Percentiles rank a stretch among this genome's conserved stretches.
phyloP scores from a whole-genome alignment of 768 basidiomycete species.

The Rhodotorula sphaerocarpa region DNA sequence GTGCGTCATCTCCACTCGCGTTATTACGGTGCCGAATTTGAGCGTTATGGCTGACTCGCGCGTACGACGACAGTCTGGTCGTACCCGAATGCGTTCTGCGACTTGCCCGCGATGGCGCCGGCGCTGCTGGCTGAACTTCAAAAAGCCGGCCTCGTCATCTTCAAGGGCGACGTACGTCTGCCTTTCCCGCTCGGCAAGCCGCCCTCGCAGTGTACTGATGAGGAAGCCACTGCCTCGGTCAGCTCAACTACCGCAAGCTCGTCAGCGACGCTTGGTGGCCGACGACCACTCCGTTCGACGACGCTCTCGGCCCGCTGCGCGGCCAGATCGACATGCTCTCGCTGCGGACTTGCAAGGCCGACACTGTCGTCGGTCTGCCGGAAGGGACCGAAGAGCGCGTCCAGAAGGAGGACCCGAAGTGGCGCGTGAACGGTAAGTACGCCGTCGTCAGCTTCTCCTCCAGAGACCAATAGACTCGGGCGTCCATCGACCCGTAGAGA shows the following conservation, averaged over 20 bases:
- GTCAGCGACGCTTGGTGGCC: slow-evolving; percentile 86
- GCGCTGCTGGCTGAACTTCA: slow-evolving; percentile 52
- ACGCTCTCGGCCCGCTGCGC: slow-evolving; percentile 68
- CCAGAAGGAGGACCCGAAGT: slow-evolving; percentile 54
- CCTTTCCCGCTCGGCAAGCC: slow-evolving; percentile 1
- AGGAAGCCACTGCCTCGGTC: neutral
- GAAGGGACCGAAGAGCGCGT: slow-evolving; percentile 61
- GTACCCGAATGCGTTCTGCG: slow-evolving; percentile 21
- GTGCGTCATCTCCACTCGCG: neutral
- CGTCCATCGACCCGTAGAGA: no score
- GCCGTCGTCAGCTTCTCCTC: slow-evolving; percentile 13
- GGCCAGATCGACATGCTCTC: slow-evolving; percentile 74
- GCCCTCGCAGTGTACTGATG: slow-evolving; percentile 55
- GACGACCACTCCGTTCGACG: slow-evolving; percentile 62
- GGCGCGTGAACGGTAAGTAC: slow-evolving; percentile 73
- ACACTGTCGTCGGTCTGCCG: slow-evolving; percentile 76
- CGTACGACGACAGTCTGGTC: slow-evolving; percentile 33
- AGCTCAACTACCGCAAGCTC: slow-evolving; percentile 50
- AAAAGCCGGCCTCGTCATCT: slow-evolving; percentile 62
- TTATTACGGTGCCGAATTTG: no score
- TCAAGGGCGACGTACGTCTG: slow-evolving; percentile 76
- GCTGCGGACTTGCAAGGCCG: slow-evolving; percentile 88
- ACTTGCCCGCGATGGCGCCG: slow-evolving; percentile 41
- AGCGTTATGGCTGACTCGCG: no score
- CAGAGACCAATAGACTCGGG: neutral